Conservation (phyloP, 2,329 filamentous ascomycete genomes). For the Diaporthe nobilis region DNA sequence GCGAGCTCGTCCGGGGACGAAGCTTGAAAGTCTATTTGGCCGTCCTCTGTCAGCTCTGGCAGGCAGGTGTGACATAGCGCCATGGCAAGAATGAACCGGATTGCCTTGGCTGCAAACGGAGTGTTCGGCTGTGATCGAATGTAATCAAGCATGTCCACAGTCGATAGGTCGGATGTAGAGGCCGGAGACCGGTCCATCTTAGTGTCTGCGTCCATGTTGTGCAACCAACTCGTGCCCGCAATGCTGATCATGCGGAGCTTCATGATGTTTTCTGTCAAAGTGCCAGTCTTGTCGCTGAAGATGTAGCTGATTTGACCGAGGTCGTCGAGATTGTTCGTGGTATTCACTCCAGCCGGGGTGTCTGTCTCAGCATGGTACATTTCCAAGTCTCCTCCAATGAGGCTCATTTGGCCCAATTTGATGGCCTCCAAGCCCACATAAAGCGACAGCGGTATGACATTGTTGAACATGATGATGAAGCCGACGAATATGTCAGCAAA, state of each 20-base stretch:
- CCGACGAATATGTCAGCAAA: conserved; percentile 88
- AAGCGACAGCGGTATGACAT: conserved; percentile 89
- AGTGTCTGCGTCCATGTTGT: conserved; percentile 77
- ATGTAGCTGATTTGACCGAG: conserved; percentile 90
- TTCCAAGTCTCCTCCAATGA: conserved; percentile 84
- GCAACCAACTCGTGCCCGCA: conserved; percentile 89
- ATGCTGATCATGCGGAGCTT: conserved; percentile 94
- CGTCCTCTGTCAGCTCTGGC: conserved; percentile 79
- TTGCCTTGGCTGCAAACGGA: conserved; percentile 81
- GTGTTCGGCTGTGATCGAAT: conserved; percentile 82
- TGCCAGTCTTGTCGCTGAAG: conserved; percentile 96
- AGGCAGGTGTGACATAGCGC: conserved; percentile 93
- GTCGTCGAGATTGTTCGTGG: conserved; percentile 95
- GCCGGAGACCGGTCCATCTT: conserved; percentile 57
- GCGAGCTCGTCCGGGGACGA: conserved; percentile 93
- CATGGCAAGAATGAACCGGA: conserved; percentile 85
- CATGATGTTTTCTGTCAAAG: conserved; percentile 94
- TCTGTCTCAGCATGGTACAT: conserved; percentile 92
- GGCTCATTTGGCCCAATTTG: conserved; percentile 83
- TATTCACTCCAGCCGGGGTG: conserved; percentile 90
- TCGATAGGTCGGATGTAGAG: conserved; percentile 71
- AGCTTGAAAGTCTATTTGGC: conserved; percentile 78
- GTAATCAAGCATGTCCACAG: conserved; percentile 82
- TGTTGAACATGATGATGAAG: conserved; percentile 97
- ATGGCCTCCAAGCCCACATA: conserved; percentile 93